Evolutionary conservation across 805 yeast genomes (phyloP).

Genomic region (Limtongia smithiae): DNA sequence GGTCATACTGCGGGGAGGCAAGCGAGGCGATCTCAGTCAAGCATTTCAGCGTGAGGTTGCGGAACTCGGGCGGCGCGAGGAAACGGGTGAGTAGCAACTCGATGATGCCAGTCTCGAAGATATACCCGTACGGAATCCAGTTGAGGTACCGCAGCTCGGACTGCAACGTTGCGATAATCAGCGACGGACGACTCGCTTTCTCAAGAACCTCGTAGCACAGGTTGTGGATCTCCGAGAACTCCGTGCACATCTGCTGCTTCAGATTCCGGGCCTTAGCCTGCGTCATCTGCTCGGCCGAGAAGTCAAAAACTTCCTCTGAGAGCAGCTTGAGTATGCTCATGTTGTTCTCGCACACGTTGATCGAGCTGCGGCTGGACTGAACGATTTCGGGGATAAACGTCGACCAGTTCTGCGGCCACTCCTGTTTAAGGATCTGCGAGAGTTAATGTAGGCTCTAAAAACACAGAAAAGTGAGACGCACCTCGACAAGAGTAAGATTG

Average conservation of each 20-base stretch:
- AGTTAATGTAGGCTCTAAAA: neutral
- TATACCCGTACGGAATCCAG: constrained; percentile 90
- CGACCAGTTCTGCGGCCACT: constrained; percentile 99
- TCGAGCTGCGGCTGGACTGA: constrained; percentile 72
- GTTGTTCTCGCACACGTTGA: constrained; percentile 95
- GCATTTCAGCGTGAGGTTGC: constrained; percentile 85
- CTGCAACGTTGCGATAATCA: constrained; percentile 78
- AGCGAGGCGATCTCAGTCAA: constrained; percentile 84
- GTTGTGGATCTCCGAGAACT: constrained; percentile 88
- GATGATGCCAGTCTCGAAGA: constrained; percentile 82
- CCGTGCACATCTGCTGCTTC: constrained; percentile 79
- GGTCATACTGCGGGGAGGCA: constrained; percentile 47
- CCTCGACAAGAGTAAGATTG: constrained; percentile 77
- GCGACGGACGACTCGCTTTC: constrained; percentile 77
- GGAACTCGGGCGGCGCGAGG: constrained; percentile 69
- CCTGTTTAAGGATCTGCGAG: constrained; percentile 82
- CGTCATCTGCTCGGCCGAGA: constrained; percentile 92
- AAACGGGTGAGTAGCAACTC: constrained; percentile 70
- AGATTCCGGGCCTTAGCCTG: constrained; percentile 86
- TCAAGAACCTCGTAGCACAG: constrained; percentile 91
- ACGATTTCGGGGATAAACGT: constrained; percentile 92
- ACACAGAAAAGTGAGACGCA: neutral
- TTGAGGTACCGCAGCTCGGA: constrained; percentile 80
- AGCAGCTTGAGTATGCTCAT: constrained; percentile 86
- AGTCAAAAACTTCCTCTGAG: constrained; percentile 95